These are phyloP conservation scores for Entelexis paramagnoliae DNA, from an alignment of 1,139 yeast genomes.

Conservation along the genomic window DNA sequence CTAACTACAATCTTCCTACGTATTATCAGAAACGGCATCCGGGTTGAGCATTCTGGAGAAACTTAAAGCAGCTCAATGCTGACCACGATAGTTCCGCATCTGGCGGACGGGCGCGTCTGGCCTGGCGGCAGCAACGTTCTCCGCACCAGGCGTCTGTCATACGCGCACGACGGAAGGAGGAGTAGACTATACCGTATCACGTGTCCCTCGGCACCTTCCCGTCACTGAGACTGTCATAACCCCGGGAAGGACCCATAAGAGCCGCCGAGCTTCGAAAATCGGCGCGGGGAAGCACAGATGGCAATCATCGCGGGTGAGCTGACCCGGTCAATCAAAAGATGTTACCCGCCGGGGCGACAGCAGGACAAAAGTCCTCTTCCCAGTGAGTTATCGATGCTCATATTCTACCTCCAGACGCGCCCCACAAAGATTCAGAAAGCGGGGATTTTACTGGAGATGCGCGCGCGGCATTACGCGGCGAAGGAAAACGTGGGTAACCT, in stretches of 20 bases:
- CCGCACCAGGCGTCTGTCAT: not conserved
- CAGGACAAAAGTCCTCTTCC: conserved; percentile 79
- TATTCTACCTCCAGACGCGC: conserved; percentile 87
- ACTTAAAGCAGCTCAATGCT: too few species aligned
- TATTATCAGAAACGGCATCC: too few species aligned
- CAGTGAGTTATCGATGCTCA: conserved; percentile 75
- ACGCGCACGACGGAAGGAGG: not conserved
- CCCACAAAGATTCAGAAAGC: conserved; percentile 83
- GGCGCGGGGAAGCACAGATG: conserved; percentile 4
- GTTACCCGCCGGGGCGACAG: conserved; percentile 71
- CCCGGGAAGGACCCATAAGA: not conserved
- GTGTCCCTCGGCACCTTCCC: not conserved
- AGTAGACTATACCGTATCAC: not conserved
- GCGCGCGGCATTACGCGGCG: conserved; percentile 52
- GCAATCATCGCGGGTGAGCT: conserved; percentile 18
- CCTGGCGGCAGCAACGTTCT: not conserved
- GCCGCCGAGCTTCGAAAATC: not conserved
- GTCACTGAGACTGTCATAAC: not conserved
- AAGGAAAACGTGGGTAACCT: conserved; percentile 65
- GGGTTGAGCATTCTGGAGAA: too few species aligned
- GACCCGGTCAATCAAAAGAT: conserved; percentile 50
- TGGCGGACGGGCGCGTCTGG: too few species aligned
- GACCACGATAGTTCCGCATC: too few species aligned
- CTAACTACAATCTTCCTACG: too few species aligned
- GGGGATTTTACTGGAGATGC: conserved; percentile 54